Evolutionary conservation across 2,329 filamentous ascomycete genomes (phyloP), one percentile per base, ranked within the genome.

Genomic region (Alternaria sp.): DNA sequence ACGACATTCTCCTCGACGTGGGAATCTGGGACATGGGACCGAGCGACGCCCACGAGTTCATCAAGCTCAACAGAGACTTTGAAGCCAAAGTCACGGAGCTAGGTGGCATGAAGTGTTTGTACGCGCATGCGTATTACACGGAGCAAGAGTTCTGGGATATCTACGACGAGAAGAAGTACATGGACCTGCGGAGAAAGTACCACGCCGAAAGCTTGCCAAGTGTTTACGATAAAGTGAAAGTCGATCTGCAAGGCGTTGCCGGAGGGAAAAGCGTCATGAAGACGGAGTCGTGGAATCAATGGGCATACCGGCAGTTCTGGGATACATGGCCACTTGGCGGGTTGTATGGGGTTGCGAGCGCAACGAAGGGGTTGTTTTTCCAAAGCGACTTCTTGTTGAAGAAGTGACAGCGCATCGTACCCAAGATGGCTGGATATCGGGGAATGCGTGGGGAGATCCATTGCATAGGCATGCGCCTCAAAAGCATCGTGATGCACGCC

Each of bases 101-200:
- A 1, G 88, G 90, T 30, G 93, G 93, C 9, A 88, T 91, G 84
- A 97, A 96, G 83, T 96, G 92, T 89, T 83, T 96, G 19, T 96
- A 97, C 79, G 93, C 93, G 5, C 91, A 95, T 75, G 91, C 92
- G 0, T 96, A 93, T 82, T 96, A 96, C 78, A 85, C 87, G 17
- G 87, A 91, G 75, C 81, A 85, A 1, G 88, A 91, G 75, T 93
- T 92, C 76, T 92, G 90, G 90, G 74, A 81, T 26, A 84, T 89
- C 56, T 92, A 92, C 76, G 83, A 87, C 55, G 79, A 83, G 51
- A 75, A 77, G 21, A 88, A 85, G 85, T 93, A 93, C 77, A 85
- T 89, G 52, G 83, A 73, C 2, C 80, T 93, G 70, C 82, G 91
- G 30, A 66, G 75, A 32, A 91, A 89, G 77, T 93, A 92, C 78